Base-by-base conservation (phyloP, 495 filamentous ascomycete genomes). In the Apodospora peruviana region DNA sequence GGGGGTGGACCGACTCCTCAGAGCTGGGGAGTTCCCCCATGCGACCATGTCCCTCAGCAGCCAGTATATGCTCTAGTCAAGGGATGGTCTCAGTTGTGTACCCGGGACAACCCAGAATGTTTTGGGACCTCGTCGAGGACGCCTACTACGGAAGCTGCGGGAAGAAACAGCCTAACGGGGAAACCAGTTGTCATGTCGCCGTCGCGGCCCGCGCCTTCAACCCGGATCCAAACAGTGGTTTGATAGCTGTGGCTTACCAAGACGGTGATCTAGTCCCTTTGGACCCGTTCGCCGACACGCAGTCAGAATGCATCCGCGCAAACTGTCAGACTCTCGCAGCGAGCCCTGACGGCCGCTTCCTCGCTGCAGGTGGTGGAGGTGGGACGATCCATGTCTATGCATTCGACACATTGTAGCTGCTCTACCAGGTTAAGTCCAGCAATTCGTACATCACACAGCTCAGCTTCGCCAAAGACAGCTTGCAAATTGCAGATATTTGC, bases 61-160 rank as follows among this genome's bases (percentile, higher is more conserved):
- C n/a, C n/a, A n/a, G n/a, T n/a, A n/a, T n/a, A n/a, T n/a, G n/a
- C n/a, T n/a, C n/a, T n/a, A n/a, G n/a, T n/a, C n/a, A n/a, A n/a
- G n/a, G 14, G 14, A 32, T 32, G 27, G 7, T 32, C 14, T 7
- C 27, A 7, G 27, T 32, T 7, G 27, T 7, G 14, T 32, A 32
- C 27, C 7, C 7, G 7, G 62, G 51, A 16, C 41, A 51, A 29
- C 47, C 55, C 2, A 46, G 48, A n/a, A 46, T 39, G 17, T 5
- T 55, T 12, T 58, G 47, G 48, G 45, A 50, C 45, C 32, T 48
- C 32, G 36, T 29, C 38, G 23, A 51, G 23, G 53, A 62, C 51
- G 38, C 42, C 8, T 65, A 49, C 47, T 45, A 43, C 35, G 64
- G 67, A 27, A 55, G 7, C 45, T 68, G 61, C 39, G 63, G 58